Base-by-base conservation (phyloP, 805 yeast species). In the Saccharomycopsis sp. region DNA sequence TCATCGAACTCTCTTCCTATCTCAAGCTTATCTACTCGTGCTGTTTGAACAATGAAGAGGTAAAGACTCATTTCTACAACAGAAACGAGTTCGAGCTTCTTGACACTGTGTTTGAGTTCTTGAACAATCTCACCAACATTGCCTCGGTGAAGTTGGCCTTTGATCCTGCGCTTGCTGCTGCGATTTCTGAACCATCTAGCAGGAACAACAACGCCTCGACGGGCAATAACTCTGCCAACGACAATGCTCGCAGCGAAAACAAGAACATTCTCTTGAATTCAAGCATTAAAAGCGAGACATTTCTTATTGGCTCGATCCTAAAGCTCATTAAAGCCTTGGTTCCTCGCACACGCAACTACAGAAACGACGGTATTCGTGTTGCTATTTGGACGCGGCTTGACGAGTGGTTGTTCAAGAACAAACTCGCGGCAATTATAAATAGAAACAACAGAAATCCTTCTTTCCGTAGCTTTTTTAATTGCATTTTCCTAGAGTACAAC, bases 1-100 rank as follows among this genome's bases (percentile, higher is more conserved):
- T 89, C 5, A 78, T 89, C 5, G 83, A 88, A 56, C 74, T 91
- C 3, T 80, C 92, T 0, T 87, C 96, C 0, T 84, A 88, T 64
- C 74, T 90, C 59, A 83, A 87, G 24, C 72, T 94, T 54, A 73
- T 91, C 1, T 75, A 79, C 7, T 78, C 79, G 56, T 81, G 83
- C 29, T 76, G 85, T 1, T 66, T 67, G 2, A 72, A 79, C 64
- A 74, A 77, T 61, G 67, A 67, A 0, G 64, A 62, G 1, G 75
- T 76, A 1, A 66, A 75, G 47, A 63, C 57, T 1, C 58, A 64
- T 24, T 67, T 74, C 51, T 70, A 69, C 52, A 50, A 65, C 3
- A 54, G 63, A 2, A 25, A 54, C 34, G 42, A 42, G 41, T 50
- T 57, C 23, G 61, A 58, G 25, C 38, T 74, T 3, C 59, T 75